Base-by-base conservation (phyloP, 2,329 filamentous ascomycete species). In the Colletotrichum lentis region DNA sequence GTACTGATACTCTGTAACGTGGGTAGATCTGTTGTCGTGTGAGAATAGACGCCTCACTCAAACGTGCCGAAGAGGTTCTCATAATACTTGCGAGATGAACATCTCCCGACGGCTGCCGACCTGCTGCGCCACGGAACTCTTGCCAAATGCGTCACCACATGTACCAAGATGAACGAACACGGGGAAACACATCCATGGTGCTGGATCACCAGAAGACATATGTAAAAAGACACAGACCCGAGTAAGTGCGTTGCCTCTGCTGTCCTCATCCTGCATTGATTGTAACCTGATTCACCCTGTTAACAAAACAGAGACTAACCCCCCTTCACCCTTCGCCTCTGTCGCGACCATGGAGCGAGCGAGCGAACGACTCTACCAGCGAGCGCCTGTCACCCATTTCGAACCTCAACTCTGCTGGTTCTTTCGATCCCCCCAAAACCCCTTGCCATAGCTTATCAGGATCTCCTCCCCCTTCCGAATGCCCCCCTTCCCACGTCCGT, bases 391-490 rank as follows among this genome's bases (percentile, higher is more conserved):
- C 10, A 5, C 3, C 35, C 8, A 22, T 22, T 22, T 20, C 27
- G n/a, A 18, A 39, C 20, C 20, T 59, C 56, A 59, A 11, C n/a
- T 18, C 20, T 24, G 46, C 35, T 55, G 35, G 3, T 55, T n/a
- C 59, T 24, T 55, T n/a, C 60, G 39, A 24, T 20, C 20, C n/a
- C 57, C 64, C 87, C 88, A 91, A 71, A 91, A 90, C 0, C 89
- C 89, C 75, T 88, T 90, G 6, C 88, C 89, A 73, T 91, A 90
- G 71, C 86, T 90, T 14, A 91, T 86, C 59, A 90, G 74, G 61
- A 91, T 86, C 80, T 91, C 89, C 69, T 88, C 83, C 1, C 88
- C 88, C 77, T 85, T 88, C 56, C 74, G 82, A 35, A 90, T 83
- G 1, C 83, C 78, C 63, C 75, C 75, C 67, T 74, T 77, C 37